These are phyloP conservation scores for Ramaria sp. DNA, from an alignment of 768 basidiomycete genomes.

Conservation along the genomic window DNA sequence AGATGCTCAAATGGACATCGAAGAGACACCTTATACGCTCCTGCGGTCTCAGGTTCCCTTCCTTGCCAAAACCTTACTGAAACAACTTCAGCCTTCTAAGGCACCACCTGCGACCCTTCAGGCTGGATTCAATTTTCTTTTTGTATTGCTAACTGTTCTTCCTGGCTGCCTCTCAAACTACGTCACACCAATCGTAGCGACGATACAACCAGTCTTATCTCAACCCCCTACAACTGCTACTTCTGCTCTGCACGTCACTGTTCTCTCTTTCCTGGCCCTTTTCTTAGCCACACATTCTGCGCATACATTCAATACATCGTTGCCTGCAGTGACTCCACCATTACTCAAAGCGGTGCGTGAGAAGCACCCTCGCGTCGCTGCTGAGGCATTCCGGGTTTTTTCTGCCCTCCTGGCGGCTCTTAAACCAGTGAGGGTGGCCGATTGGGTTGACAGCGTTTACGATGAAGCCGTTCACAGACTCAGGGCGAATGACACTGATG, in stretches of 20 bases:
- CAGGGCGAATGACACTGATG: slow-evolving; percentile 75
- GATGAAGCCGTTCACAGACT: slow-evolving; percentile 61
- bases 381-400: slow-evolving; percentile 82
- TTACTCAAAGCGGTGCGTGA: slow-evolving; percentile 69
- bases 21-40: slow-evolving; percentile 61
- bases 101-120: slow-evolving; percentile 69
- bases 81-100: slow-evolving; percentile 77
- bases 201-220: slow-evolving; percentile 51
- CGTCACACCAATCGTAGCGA: slow-evolving; percentile 49
- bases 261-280: slow-evolving; percentile 73
- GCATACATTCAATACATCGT: slow-evolving; percentile 42
- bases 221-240: slow-evolving; percentile 65
- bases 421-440: slow-evolving; percentile 51
- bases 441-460: slow-evolving; percentile 69
- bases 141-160: slow-evolving; percentile 65
- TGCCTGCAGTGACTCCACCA: slow-evolving; percentile 61
- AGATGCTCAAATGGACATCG: slow-evolving; percentile 61
- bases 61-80: slow-evolving; percentile 70
- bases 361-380: slow-evolving; percentile 79
- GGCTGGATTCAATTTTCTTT: slow-evolving; percentile 73
- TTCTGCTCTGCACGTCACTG: slow-evolving; percentile 72
- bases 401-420: slow-evolving; percentile 70
- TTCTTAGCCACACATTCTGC: slow-evolving; percentile 73
- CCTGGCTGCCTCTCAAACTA: slow-evolving; percentile 74
- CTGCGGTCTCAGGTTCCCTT: slow-evolving; percentile 67